A percentile compares a stretch with the other conserved stretches of the same genome.
These are phyloP conservation scores for Venturia pyrina DNA, from an alignment of 2,329 filamentous ascomycete species.

Conservation along the genomic window DNA sequence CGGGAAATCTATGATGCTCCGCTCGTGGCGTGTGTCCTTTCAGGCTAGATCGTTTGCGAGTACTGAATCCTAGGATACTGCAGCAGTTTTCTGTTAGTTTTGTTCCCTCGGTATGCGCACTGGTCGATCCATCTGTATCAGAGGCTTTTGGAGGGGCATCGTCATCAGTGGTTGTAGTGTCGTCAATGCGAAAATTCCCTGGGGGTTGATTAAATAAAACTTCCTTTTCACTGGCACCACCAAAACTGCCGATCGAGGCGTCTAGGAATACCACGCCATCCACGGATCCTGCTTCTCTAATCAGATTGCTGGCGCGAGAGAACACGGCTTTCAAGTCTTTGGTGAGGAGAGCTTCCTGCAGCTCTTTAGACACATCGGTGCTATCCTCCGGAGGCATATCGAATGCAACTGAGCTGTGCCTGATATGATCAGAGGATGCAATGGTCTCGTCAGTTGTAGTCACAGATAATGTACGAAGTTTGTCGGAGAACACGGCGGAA, in stretches of 20 bases:
- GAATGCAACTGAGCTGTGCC: background rate
- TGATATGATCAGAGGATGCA: background rate
- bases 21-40: background rate
- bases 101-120: background rate
- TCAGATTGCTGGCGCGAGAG: conserved; percentile 3
- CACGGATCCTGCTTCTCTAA: conserved; percentile 6
- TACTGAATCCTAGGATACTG: conserved; percentile 14
- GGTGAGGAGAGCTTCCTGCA: background rate
- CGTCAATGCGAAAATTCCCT: background rate
- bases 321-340: conserved; percentile 5
- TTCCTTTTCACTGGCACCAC: background rate
- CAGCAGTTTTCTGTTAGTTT: background rate
- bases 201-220: background rate
- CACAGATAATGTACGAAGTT: background rate
- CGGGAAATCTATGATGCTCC: conserved; percentile 11
- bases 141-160: background rate
- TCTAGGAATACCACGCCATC: conserved; percentile 7
- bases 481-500: background rate
- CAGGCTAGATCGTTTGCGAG: conserved; percentile 10
- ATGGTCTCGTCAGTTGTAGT: background rate
- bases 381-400: background rate
- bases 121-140: background rate
- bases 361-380: background rate
- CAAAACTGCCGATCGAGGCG: conserved; percentile 2
- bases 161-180: background rate